Percentiles rank a stretch among this genome's conserved stretches.
Conservation (phyloP, 208 protist species). For the Leishmania lainsoni region DNA sequence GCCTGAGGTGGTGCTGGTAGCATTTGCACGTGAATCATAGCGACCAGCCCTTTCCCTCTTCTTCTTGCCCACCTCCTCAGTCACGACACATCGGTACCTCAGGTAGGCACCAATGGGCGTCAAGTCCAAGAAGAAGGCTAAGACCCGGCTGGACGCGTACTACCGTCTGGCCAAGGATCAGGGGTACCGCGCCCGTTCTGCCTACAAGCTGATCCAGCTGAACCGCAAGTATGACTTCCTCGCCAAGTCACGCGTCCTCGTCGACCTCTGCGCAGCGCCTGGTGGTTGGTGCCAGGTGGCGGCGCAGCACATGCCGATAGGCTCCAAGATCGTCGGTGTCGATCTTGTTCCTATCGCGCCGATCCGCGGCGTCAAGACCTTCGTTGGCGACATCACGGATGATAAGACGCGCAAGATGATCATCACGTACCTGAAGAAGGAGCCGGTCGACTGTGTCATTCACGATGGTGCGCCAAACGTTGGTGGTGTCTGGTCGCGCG, state of each 20-base stretch:
- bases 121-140: constrained; percentile 94
- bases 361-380: constrained; percentile 96
- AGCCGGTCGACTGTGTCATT: constrained; percentile 95
- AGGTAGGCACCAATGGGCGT: constrained; percentile 57
- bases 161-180: constrained; percentile 99
- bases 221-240: constrained; percentile 99
- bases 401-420: constrained; percentile 96
- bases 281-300: constrained; percentile 97
- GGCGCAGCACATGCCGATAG: constrained; percentile 97
- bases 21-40: neutral
- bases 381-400: constrained; percentile 99
- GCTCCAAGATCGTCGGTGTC: constrained; percentile 96
- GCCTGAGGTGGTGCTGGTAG: neutral
- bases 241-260: constrained; percentile 78
- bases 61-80: neutral
- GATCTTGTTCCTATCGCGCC: constrained; percentile 98
- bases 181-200: constrained; percentile 97
- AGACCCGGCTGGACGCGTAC: constrained; percentile 94
- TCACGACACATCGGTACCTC: neutral
- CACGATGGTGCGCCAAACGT: constrained; percentile 99
- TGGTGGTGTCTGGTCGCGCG: constrained; percentile 97
- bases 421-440: constrained; percentile 93
- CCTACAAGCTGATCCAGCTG: constrained; percentile 99
- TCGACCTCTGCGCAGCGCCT: constrained; percentile 98
- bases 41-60: neutral